Conservation (phyloP, 2,329 filamentous ascomycete species). For the Aspergillus chevalieri region DNA sequence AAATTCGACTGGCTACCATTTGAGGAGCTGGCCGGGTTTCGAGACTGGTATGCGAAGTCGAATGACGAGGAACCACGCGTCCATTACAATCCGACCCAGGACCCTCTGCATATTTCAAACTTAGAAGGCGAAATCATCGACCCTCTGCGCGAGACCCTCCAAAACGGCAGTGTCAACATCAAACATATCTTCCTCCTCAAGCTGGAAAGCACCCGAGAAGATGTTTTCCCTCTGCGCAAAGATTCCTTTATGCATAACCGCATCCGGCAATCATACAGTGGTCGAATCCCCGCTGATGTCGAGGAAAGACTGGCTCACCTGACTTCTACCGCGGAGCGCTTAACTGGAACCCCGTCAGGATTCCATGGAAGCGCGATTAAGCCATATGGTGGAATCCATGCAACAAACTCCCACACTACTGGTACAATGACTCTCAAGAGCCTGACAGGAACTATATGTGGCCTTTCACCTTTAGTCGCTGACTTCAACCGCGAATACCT, state of each 20-base stretch:
- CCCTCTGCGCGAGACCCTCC: conserved; percentile 14
- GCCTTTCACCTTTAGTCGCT: conserved; percentile 33
- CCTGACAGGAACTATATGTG: conserved; percentile 36
- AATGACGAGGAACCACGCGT: conserved; percentile 3
- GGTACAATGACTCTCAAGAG: conserved; percentile 42
- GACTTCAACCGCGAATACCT: conserved; percentile 38
- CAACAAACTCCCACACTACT: conserved; percentile 35
- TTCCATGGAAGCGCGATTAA: conserved; percentile 9
- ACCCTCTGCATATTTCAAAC: conserved; percentile 38
- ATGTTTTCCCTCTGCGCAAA: conserved; percentile 40
- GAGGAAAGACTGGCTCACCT: conserved; percentile 16
- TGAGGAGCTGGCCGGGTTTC: conserved; percentile 11
- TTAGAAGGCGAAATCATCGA: conserved; percentile 22
- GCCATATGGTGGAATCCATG: conserved; percentile 35
- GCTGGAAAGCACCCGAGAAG: conserved; percentile 41
- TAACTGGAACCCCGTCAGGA: conserved; percentile 17
- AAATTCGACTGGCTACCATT: conserved; percentile 15
- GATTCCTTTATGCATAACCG: conserved; percentile 26
- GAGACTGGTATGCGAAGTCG: conserved; percentile 13
- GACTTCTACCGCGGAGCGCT: conserved; percentile 17
- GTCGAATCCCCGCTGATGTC: conserved; percentile 27
- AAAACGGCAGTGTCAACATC: conserved; percentile 27
- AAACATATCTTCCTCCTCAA: conserved; percentile 39
- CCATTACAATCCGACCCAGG: conserved; percentile 29
- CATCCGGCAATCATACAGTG: conserved; percentile 31